These are phyloP conservation scores for Globisporangium nunn DNA, from an alignment of 352 stramenopile species.

Conservation along the genomic window DNA sequence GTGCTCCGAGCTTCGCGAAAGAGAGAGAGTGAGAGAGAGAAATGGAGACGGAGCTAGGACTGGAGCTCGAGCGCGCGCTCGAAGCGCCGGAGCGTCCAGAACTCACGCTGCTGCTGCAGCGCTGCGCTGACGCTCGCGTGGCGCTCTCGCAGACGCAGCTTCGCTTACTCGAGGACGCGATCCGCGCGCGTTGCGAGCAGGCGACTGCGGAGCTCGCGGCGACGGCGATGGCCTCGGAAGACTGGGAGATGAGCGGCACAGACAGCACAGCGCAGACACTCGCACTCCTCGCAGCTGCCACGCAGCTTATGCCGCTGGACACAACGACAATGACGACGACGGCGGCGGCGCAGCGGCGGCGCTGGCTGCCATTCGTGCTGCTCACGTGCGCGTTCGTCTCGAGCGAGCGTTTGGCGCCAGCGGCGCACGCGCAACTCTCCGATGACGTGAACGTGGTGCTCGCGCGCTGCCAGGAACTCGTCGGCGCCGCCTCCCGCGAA, in stretches of 20 bases:
- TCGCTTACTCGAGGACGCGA: not conserved
- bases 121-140: too few species aligned
- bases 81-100: too few species aligned
- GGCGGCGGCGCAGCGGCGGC: constrained; percentile 13
- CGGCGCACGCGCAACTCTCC: constrained; percentile 10
- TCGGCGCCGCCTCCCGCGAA: constrained; percentile 3
- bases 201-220: not conserved
- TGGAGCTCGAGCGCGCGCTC: not conserved
- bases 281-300: not conserved
- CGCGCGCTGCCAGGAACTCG: constrained; percentile 14
- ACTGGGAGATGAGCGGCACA: not conserved
- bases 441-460: constrained; percentile 18
- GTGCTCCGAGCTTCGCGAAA: too few species aligned
- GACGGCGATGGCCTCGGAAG: not conserved
- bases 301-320: not conserved
- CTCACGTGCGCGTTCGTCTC: constrained; percentile 27
- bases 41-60: too few species aligned
- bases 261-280: not conserved
- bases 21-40: too few species aligned
- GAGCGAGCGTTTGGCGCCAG: constrained; percentile 17
- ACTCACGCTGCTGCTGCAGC: too few species aligned
- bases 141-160: not conserved
- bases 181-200: constrained; percentile 6
- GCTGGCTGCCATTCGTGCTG: constrained; percentile 35
- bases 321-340: not conserved